Evolutionary conservation across 768 basidiomycete genomes (phyloP).

Genomic region (Ramaria sp.): DNA sequence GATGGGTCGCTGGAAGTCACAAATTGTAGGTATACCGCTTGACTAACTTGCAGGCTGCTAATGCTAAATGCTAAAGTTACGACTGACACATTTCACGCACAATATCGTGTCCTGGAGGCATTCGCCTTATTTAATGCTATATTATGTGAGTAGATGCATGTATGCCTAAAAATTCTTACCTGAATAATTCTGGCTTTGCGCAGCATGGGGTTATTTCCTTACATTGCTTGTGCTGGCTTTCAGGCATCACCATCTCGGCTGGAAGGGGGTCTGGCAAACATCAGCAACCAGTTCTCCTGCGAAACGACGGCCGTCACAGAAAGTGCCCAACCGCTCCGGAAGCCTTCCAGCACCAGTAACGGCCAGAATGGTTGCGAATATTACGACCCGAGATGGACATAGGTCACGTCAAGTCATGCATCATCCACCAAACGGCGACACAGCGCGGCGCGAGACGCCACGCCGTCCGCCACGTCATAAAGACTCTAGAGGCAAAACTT

Average conservation of each 20-base stretch:
- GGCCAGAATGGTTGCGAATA: conserved; percentile 13
- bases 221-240: conserved; percentile 35
- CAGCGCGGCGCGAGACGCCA: conserved; percentile 4
- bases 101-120: conserved; percentile 72
- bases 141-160: conserved; percentile 46
- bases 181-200: conserved; percentile 23
- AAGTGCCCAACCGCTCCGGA: conserved; percentile 13
- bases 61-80: conserved; percentile 39
- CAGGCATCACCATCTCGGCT: conserved; percentile 32
- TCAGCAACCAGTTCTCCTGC: conserved; percentile 46
- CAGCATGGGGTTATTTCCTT: conserved; percentile 37
- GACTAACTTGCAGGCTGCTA: not conserved
- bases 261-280: conserved; percentile 51
- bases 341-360: conserved; percentile 35
- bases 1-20: conserved; percentile 47
- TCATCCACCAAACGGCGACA: conserved; percentile 32
- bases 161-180: conserved; percentile 20
- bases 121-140: conserved; percentile 72
- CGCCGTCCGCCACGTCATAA: not conserved
- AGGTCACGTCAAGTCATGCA: conserved; percentile 27
- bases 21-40: conserved; percentile 43
- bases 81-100: conserved; percentile 81
- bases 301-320: conserved; percentile 13
- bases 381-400: conserved; percentile 14
- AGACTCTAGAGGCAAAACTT: conserved; percentile 2